phyloP scores from a whole-genome alignment of 208 protist genomes.

The Lotmaria passim region DNA sequence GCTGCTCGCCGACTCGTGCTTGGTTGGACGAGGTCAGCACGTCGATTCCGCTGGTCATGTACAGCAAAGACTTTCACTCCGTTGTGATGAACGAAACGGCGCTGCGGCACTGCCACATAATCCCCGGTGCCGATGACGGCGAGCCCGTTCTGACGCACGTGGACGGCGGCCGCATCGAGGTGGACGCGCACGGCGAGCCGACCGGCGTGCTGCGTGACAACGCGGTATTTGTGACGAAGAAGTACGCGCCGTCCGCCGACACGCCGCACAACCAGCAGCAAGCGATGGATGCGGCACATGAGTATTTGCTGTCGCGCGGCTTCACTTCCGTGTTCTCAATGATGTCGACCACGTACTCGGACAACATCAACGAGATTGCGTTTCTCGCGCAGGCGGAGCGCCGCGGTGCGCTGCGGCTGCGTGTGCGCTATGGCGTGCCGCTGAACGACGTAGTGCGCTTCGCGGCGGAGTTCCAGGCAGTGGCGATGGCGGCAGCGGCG shows the following conservation, averaged over 20 bases:
- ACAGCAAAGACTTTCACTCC: conserved; percentile 60
- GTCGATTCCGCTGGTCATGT: conserved; percentile 53
- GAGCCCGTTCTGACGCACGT: conserved; percentile 41
- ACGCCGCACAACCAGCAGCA: conserved; percentile 17
- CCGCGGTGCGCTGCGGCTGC: conserved; percentile 41
- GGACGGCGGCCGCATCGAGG: conserved; percentile 44
- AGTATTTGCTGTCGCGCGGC: conserved; percentile 44
- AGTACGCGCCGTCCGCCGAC: conserved; percentile 36
- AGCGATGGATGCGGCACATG: conserved; percentile 27
- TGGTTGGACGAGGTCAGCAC: conserved; percentile 64
- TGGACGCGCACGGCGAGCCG: conserved; percentile 42
- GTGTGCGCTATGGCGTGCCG: conserved; percentile 47
- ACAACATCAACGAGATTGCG: conserved; percentile 44
- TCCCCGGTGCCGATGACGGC: conserved; percentile 36
- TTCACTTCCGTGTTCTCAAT: conserved; percentile 65
- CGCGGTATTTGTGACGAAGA: conserved; percentile 37
- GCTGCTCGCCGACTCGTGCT: conserved; percentile 44
- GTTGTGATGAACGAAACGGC: conserved; percentile 61
- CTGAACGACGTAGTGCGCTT: conserved; percentile 35
- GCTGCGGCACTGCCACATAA: conserved; percentile 50
- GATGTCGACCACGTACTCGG: conserved; percentile 45
- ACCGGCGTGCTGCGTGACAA: conserved; percentile 72
- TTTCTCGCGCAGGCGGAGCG: conserved; percentile 43
- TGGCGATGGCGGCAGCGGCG: background rate
- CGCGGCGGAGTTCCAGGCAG: conserved; percentile 21